Conservation (phyloP, 306 rosid genomes). For the Carpinus fangiana region DNA sequence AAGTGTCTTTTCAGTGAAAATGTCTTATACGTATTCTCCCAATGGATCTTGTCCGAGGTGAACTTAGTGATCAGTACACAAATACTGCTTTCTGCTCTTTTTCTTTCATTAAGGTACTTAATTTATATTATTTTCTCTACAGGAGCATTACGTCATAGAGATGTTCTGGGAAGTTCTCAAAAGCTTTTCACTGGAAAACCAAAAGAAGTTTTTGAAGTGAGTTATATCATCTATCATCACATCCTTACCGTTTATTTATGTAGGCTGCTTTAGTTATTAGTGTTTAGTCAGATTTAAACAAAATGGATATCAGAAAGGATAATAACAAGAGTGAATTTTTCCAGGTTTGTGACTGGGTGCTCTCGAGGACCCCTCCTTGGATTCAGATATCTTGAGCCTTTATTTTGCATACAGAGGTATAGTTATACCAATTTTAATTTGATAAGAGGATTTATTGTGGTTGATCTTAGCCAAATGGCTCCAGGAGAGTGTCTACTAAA, state of each 20-base stretch:
- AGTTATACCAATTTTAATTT: background rate
- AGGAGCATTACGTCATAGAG: constrained; percentile 90
- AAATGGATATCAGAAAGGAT: constrained; percentile 17
- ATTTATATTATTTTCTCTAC: constrained; percentile 27
- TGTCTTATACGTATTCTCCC: background rate
- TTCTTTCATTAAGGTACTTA: constrained; percentile 12
- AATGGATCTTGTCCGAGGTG: background rate
- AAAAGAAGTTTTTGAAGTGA: constrained; percentile 91
- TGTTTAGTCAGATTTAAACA: constrained; percentile 8
- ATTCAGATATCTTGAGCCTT: constrained; percentile 83
- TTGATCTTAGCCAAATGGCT: constrained; percentile 9
- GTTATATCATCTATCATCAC: constrained; percentile 28
- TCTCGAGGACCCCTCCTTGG: constrained; percentile 99
- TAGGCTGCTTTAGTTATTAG: background rate
- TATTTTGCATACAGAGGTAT: constrained; percentile 94
- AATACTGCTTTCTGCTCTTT: background rate
- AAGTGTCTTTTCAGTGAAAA: background rate
- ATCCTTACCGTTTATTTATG: background rate
- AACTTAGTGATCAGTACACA: background rate
- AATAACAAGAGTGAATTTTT: constrained; percentile 16
- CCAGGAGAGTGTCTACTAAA: background rate
- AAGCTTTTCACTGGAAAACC: constrained; percentile 82
- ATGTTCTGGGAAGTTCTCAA: constrained; percentile 95
- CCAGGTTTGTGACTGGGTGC: constrained; percentile 97
- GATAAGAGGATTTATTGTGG: background rate